Percentiles rank a stretch among this genome's conserved stretches.
phyloP scores from a whole-genome alignment of 495 filamentous ascomycete genomes.

The Hypoxylon cercidicola region DNA sequence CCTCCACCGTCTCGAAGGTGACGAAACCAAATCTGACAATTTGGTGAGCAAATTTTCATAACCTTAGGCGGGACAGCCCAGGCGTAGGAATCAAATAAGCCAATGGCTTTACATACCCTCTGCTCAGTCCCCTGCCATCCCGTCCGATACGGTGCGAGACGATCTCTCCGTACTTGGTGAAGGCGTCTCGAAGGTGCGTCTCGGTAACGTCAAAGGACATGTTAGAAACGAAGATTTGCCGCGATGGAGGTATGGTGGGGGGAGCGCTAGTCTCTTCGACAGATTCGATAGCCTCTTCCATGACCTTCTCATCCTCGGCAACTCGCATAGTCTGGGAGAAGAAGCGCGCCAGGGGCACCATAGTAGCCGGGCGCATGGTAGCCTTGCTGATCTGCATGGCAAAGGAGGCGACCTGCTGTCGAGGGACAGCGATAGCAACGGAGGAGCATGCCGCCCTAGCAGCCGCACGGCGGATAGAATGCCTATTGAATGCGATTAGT shows the following conservation, averaged over 20 bases:
- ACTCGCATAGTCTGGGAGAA: slow-evolving; percentile 49
- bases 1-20: slow-evolving; percentile 66
- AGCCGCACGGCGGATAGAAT: slow-evolving; percentile 66
- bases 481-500: slow-evolving; percentile 52
- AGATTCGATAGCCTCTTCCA: slow-evolving; percentile 11
- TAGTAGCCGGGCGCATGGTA: slow-evolving; percentile 27
- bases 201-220: slow-evolving; percentile 84
- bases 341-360: slow-evolving; percentile 45
- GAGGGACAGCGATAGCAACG: slow-evolving; percentile 53
- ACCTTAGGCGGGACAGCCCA: neutral
- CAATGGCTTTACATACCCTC: slow-evolving; percentile 71
- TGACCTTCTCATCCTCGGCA: slow-evolving; percentile 29
- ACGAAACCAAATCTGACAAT: slow-evolving; percentile 80
- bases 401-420: slow-evolving; percentile 49
- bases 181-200: slow-evolving; percentile 73
- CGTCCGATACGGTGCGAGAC: slow-evolving; percentile 64
- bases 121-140: slow-evolving; percentile 82
- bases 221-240: slow-evolving; percentile 79
- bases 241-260: neutral
- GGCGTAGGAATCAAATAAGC: neutral
- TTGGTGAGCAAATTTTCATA: slow-evolving; percentile 36
- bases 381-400: slow-evolving; percentile 41
- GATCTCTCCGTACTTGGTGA: slow-evolving; percentile 74
- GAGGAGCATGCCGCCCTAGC: slow-evolving; percentile 65
- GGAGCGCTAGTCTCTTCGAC: neutral